Evolutionary conservation across 768 basidiomycete genomes (phyloP), one percentile per base, ranked within the genome.

Genomic region (Suillus ampliporus): DNA sequence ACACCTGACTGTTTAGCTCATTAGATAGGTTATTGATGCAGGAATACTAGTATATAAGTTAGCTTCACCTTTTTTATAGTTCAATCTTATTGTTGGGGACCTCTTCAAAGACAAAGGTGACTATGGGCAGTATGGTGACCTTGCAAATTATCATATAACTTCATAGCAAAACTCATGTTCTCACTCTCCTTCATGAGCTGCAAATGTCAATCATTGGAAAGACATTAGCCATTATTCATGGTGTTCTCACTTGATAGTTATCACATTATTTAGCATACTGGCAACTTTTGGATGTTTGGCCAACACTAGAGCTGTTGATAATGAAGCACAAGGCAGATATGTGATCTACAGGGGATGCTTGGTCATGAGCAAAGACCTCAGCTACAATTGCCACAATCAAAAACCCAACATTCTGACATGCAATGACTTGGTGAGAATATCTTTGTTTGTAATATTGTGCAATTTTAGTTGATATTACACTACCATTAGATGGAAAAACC

Each of bases 81-180:
- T 77, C 19, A 80, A 81, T 62, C 75, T 82, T 5, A 68, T 82
- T 35, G 73, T 81, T 35, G 74, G 76, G 1, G 71, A 82, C 54
- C 79, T 75, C 57, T 78, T 81, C 64, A 74, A 74, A 50, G 61
- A 51, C 0, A 71, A 66, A 17, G 44, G 69, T n/a, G 43, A 61
- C 15, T 60, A 77, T 17, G 56, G 71, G n/a, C 21, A 56, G 0
- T 70, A 66, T 62, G 63, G 72, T 0, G 62, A 71, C 2, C 57
- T 67, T 21, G 76, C 76, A 17, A 80, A 1, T 69, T 81, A 82
- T 81, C 34, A 74, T 69, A 31, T 82, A 79, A 78, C 58, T 80
- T 5, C 43, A 65, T 3, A 76, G 75, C 63, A 78, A 80, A 44
- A 79, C 76, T 10, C 37, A 50, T 10, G 58, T 79, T 2, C 70